Evolutionary conservation across 495 filamentous ascomycete genomes (phyloP), one percentile per base, ranked within the genome.

Genomic region (Penicillium verhagenii): DNA sequence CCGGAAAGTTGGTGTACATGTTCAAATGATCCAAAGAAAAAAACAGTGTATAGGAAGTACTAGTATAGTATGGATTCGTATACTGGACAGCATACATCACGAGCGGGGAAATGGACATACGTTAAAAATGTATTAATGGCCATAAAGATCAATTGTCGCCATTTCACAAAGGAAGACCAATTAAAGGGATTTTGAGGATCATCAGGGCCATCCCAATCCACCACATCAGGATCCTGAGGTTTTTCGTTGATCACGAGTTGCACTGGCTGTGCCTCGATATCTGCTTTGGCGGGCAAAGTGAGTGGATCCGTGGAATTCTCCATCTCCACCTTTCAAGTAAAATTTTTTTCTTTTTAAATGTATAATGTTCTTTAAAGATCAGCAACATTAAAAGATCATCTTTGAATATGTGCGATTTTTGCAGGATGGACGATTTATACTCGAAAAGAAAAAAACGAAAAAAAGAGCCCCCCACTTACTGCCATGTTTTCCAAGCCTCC

Each of bases 151-250:
- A 79, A 62, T 47, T 82, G 77, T 28, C 68, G 54, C 20, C 66
- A 60, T 50, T 82, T 73, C 57, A 78, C 82, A 59, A 70, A 67
- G 26, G 60, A 52, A 10, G 84, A 66, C 84, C 84, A 87, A 65
- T 86, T 86, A 57, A 75, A 72, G 4, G 84, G 84, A 58, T 85
- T 85, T n/a, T 73, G 67, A 7, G 73, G 72, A 63, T 86, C 82
- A 39, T 80, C 70, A 19, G 79, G 73, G 47, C 79, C 79, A 60
- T 80, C 72, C 72, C 77, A 83, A 59, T 81, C 79, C 39, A 73
- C 65, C 33, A 68, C 63, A 24, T 67, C 61, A 29, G 54, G 45
- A 43, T 57, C 50, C 1, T n/a, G 9, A 20, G 39, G 31, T 10
- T 47, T 38, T 9, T 47, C 49, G 2, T 18, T 25, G 4, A 25